Percentiles rank a stretch among this genome's conserved stretches.
These are phyloP conservation scores for Aristolochia fimbriata DNA, from an alignment of 164 flowering plant species.

Conservation along the genomic window DNA sequence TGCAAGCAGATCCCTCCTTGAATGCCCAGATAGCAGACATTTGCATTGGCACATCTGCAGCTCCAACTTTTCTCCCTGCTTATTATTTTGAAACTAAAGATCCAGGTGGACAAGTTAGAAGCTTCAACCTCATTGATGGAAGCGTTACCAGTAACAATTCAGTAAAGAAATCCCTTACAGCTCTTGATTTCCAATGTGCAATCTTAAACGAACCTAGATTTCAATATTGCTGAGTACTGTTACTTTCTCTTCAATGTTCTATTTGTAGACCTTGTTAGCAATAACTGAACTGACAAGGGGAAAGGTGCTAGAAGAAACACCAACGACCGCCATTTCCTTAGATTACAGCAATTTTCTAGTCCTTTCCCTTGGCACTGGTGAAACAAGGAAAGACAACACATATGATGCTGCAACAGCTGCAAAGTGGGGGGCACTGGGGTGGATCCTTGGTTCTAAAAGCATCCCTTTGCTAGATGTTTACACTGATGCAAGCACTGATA, in stretches of 20 bases:
- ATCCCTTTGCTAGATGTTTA: slow-evolving; percentile 5
- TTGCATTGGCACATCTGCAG: slow-evolving; percentile 11
- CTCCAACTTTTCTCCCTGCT: slow-evolving; percentile 11
- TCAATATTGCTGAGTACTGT: no score
- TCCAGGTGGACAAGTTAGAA: neutral
- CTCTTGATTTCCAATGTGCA: neutral
- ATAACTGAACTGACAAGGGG: slow-evolving; percentile 3
- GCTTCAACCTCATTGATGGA: slow-evolving; percentile 12
- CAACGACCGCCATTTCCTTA: neutral
- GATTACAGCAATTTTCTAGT: slow-evolving; percentile 6
- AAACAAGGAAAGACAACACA: neutral
- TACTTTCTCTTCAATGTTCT: no score
- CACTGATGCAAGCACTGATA: slow-evolving; percentile 5
- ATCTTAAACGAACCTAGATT: neutral
- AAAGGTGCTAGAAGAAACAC: neutral
- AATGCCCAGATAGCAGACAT: slow-evolving; percentile 9
- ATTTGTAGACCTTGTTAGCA: slow-evolving; percentile 5
- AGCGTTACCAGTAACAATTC: slow-evolving; percentile 14
- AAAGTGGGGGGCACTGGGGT: slow-evolving; percentile 6
- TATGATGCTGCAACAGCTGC: slow-evolving; percentile 4
- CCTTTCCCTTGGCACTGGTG: slow-evolving; percentile 9
- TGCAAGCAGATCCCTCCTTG: neutral
- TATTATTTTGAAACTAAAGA: slow-evolving; percentile 5
- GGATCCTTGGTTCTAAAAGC: neutral
- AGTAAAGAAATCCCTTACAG: neutral